Evolutionary conservation across 179 eudicot genomes (phyloP).

Genomic region (Camellia oleifera): DNA sequence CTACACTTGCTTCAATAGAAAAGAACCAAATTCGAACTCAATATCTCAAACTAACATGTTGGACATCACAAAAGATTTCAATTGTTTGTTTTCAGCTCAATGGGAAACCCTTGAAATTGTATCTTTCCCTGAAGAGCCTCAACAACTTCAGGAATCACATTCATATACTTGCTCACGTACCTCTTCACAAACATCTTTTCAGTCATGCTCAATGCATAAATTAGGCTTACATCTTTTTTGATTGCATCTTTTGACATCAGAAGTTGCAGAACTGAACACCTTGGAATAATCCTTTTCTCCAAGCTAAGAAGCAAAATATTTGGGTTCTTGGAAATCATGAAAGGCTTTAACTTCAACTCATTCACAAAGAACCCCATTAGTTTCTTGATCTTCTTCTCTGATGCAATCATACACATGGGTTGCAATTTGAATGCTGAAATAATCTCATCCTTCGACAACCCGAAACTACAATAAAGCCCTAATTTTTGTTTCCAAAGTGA

Average conservation of each 20-base stretch:
- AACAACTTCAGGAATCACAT: constrained; percentile 15
- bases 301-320: constrained; percentile 1
- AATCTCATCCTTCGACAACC: constrained; percentile 14
- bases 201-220: not conserved
- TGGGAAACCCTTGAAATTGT: constrained; percentile 10
- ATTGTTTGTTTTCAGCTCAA: not conserved
- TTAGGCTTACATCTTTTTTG: not conserved
- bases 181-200: not conserved
- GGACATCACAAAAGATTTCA: not conserved
- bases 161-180: constrained; percentile 7
- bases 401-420: not conserved
- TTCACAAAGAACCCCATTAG: constrained; percentile 12
- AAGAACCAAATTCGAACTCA: not conserved
- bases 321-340: constrained; percentile 1
- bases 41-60: not conserved
- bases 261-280: constrained; percentile 14
- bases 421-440: constrained; percentile 8
- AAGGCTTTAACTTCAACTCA: constrained; percentile 9
- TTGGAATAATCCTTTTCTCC: constrained; percentile 22
- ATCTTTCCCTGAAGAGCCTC: constrained; percentile 9
- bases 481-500: constrained; percentile 9
- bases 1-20: not conserved
- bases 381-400: constrained; percentile 12
- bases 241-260: constrained; percentile 1
- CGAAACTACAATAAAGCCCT: constrained; percentile 6